Evolutionary conservation across 495 filamentous ascomycete species (phyloP).

Genomic region (Aspergillus steynii): DNA sequence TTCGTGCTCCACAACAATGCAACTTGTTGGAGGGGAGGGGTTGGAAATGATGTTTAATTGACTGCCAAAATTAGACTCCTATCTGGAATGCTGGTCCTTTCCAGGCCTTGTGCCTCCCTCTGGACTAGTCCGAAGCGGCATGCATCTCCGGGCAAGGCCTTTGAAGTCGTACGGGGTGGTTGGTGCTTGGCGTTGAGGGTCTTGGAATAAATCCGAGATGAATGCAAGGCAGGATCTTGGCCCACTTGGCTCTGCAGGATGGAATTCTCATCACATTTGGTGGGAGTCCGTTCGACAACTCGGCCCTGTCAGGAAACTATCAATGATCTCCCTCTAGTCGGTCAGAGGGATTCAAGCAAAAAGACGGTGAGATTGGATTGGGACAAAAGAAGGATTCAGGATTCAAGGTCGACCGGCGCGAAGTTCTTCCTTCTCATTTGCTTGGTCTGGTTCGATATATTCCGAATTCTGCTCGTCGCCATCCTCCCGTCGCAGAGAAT

Average conservation of each 20-base stretch:
- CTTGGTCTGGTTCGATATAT: too few relatives aligned
- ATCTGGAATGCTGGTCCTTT: not conserved
- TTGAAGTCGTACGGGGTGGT: constrained; percentile 3
- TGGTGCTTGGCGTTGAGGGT: constrained; percentile 8
- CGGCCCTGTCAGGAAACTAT: constrained; percentile 1
- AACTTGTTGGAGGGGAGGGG: not conserved
- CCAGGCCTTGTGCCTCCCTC: not conserved
- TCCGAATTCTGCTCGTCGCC: too few relatives aligned
- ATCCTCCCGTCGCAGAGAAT: too few relatives aligned
- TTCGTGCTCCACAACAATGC: not conserved
- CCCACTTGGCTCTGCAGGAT: constrained; percentile 23
- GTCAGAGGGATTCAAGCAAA: not conserved
- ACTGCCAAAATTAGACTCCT: constrained; percentile 28
- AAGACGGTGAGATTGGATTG: not conserved
- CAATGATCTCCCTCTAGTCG: not conserved
- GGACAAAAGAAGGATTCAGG: not conserved
- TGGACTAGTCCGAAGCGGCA: constrained; percentile 21
- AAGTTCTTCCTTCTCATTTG: not conserved
- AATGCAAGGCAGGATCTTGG: constrained; percentile 9
- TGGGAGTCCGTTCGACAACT: constrained; percentile 7
- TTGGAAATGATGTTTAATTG: constrained; percentile 1
- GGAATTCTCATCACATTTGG: constrained; percentile 19
- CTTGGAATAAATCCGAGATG: constrained; percentile 3
- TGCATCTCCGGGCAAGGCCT: constrained; percentile 16
- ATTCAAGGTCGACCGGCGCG: not conserved